Base-by-base conservation (phyloP, 2,329 filamentous ascomycete species). In the Phyllosticta capitalensis region DNA sequence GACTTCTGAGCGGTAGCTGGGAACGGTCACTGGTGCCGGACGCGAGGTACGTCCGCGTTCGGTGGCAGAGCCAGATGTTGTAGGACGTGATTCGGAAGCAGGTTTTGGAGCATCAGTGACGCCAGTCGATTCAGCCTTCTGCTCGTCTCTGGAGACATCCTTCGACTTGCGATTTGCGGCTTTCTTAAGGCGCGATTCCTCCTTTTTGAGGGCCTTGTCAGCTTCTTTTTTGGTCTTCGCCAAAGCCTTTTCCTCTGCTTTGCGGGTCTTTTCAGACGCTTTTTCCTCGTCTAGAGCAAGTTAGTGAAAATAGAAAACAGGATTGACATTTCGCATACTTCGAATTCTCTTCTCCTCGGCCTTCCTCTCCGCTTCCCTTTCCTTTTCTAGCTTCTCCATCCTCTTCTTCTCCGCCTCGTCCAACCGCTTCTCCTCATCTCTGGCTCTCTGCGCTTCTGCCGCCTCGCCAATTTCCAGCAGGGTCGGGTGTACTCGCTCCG, bases 391-490 rank as follows among this genome's bases (percentile, higher is more conserved):
- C 53, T 78, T 78, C 54, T 82, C 80, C 55, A 84, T 79, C 57
- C 85, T 80, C 68, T 86, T 81, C 65, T 82, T 81, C 63, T 84
- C 79, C 61, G 90, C 84, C 62, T 84, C 78, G 61, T 90, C 87
- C 19, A 84, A 70, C 50, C 81, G 80, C 10, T 82, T 72, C 64
- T 85, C 82, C 53, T 85, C 78, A 62, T 88, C 81, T 61, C 85
- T 81, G 54, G 87, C 88, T 48, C 83, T 79, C 69, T 90, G 86
- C 62, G 80, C 79, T 67, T 91, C 87, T 0, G 89, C 89, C 68
- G 86, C 89, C 56, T 89, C 85, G 57, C 86, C 85, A 63, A 96
- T 94, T 64, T 95, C 89, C 64, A 96, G 87, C 5, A 96, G 72
- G 0, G 94, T 84, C 4, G 92, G 92, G 70, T 92, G 89, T 17